Evolutionary conservation across 2,329 filamentous ascomycete genomes (phyloP).

Genomic region (Botrytis sinoallii): DNA sequence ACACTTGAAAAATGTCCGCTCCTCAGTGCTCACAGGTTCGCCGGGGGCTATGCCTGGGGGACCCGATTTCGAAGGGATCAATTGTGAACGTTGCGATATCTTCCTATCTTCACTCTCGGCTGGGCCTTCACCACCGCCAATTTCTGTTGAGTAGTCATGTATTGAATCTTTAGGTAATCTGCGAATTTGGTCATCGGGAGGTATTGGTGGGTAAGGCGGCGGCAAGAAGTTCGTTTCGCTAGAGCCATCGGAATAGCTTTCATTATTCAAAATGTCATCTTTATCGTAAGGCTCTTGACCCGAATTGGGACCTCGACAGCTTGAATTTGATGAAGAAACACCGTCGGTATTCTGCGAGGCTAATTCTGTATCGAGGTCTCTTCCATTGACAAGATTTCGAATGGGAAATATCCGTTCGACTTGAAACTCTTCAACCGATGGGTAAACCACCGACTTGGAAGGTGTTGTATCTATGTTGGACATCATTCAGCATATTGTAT

Average conservation of each 20-base stretch:
- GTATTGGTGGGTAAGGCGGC: conserved; percentile 26
- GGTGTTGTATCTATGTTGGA: conserved; percentile 15
- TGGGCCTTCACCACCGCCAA: not conserved
- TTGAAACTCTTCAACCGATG: conserved; percentile 23
- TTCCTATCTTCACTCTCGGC: not conserved
- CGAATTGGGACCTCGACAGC: not conserved
- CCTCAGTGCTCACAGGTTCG: conserved; percentile 14
- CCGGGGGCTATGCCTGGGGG: conserved; percentile 25
- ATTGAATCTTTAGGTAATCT: conserved; percentile 11
- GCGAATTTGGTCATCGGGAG: conserved; percentile 23
- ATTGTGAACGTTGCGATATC: conserved; percentile 23
- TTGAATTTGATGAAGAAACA: not conserved
- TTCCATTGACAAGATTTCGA: conserved; percentile 25
- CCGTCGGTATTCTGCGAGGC: not conserved
- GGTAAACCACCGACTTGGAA: conserved; percentile 25
- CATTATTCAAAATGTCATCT: not conserved
- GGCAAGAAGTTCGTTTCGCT: conserved; percentile 18
- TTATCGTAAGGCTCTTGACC: not conserved
- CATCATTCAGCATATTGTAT: conserved; percentile 17
- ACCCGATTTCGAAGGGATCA: conserved; percentile 24
- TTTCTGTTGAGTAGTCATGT: not conserved
- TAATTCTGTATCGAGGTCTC: not conserved
- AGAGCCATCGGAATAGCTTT: not conserved
- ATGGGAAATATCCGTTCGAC: conserved; percentile 32
- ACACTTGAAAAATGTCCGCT: conserved; percentile 49